Percentiles rank a stretch among this genome's conserved stretches.
phyloP scores from a whole-genome alignment of 2,329 filamentous ascomycete species.

The Daldinia eschscholtzii region DNA sequence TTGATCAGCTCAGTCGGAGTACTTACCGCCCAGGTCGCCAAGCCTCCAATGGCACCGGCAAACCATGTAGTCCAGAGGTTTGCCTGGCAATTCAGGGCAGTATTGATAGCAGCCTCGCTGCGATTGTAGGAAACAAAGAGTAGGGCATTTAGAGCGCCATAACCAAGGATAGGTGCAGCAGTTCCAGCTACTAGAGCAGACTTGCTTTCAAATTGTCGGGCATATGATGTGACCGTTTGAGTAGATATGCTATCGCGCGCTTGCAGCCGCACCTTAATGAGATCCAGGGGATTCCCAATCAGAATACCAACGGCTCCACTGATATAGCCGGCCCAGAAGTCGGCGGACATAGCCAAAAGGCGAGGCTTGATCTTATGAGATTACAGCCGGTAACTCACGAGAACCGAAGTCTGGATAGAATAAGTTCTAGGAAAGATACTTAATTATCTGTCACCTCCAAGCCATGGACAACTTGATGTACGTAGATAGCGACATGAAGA shows the following conservation, averaged over 20 bases:
- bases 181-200: slow-evolving; percentile 71
- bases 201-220: slow-evolving; percentile 54
- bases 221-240: slow-evolving; percentile 45
- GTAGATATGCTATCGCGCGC: slow-evolving; percentile 59
- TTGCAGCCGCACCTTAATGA: slow-evolving; percentile 80
- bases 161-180: slow-evolving; percentile 87
- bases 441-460: slow-evolving; percentile 18
- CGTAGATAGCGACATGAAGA: neutral
- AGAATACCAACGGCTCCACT: slow-evolving; percentile 88
- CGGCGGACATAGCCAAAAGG: slow-evolving; percentile 74
- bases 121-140: slow-evolving; percentile 94
- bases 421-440: neutral
- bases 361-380: neutral
- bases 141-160: slow-evolving; percentile 90
- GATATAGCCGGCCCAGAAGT: slow-evolving; percentile 94
- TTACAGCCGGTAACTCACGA: neutral
- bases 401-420: neutral
- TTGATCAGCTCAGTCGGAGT: slow-evolving; percentile 93
- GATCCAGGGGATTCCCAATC: slow-evolving; percentile 87
- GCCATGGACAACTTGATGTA: neutral
- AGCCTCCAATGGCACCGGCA: slow-evolving; percentile 83
- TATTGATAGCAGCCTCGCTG: slow-evolving; percentile 73
- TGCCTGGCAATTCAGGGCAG: slow-evolving; percentile 52
- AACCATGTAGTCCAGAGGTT: slow-evolving; percentile 78
- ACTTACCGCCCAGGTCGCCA: slow-evolving; percentile 87